Evolutionary conservation across 2,329 filamentous ascomycete species (phyloP).

Genomic region (Lizonia empirigonia): DNA sequence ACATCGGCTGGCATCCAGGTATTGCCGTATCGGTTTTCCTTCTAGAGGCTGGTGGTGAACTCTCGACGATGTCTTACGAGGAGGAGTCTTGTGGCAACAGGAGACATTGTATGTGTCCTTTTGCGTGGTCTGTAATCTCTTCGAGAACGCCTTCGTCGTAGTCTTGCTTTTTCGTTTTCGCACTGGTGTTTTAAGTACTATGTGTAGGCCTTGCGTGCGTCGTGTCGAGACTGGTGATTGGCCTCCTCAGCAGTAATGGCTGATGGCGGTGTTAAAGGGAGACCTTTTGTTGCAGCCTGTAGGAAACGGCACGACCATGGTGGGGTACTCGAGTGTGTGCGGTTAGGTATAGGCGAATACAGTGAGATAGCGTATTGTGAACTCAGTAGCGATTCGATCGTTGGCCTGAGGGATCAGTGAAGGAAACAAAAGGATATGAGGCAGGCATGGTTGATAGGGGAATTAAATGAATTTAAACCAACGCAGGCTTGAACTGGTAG

Average conservation of each 20-base stretch:
- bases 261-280: slow-evolving; percentile 30
- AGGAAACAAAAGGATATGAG: not conserved
- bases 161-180: slow-evolving; percentile 25
- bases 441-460: not conserved
- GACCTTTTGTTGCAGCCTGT: slow-evolving; percentile 15
- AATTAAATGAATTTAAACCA: not conserved
- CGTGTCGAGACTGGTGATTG: slow-evolving; percentile 24
- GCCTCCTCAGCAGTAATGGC: slow-evolving; percentile 21
- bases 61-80: not conserved
- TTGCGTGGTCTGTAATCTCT: not conserved
- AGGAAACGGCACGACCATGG: slow-evolving; percentile 21
- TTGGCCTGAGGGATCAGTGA: not conserved
- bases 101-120: slow-evolving; percentile 14
- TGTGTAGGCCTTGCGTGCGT: slow-evolving; percentile 19
- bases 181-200: slow-evolving; percentile 33
- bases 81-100: slow-evolving; percentile 11
- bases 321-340: slow-evolving; percentile 16
- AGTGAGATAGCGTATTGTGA: not conserved
- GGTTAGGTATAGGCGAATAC: not conserved
- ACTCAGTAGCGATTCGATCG: not conserved
- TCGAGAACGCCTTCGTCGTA: not conserved
- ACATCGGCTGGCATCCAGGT: not conserved
- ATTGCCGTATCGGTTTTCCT: not conserved
- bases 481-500: not conserved
- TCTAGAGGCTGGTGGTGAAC: not conserved